These are phyloP conservation scores for Thamnidium elegans DNA, from an alignment of 192 early-diverging fungal species.

Conservation along the genomic window DNA sequence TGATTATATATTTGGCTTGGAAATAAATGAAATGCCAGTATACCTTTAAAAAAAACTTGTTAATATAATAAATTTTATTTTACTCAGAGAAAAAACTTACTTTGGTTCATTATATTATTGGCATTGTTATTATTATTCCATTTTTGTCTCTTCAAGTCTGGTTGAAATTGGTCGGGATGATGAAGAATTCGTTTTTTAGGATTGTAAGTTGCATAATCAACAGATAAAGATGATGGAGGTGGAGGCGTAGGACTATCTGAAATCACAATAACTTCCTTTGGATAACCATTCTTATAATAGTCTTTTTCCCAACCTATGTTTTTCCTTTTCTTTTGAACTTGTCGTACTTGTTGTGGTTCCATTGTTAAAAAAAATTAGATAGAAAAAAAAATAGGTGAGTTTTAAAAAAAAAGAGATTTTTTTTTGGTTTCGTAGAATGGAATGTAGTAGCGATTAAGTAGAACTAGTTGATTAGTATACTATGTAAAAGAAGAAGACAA, in stretches of 20 bases:
- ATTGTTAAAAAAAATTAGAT: background rate
- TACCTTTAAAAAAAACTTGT: background rate
- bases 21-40: slow-evolving; percentile 10
- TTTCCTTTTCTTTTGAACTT: slow-evolving; percentile 1
- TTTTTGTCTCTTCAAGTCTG: slow-evolving; percentile 5
- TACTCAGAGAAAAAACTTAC: background rate
- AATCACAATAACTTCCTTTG: slow-evolving; percentile 41
- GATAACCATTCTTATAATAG: slow-evolving; percentile 39
- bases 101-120: slow-evolving; percentile 2
- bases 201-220: no score
- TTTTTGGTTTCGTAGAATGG: background rate
- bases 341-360: background rate
- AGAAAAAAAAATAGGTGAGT: background rate
- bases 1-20: background rate
- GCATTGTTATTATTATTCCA: background rate
- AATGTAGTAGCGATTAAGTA: background rate
- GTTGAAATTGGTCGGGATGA: background rate
- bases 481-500: slow-evolving; percentile 2
- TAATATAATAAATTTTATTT: background rate
- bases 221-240: background rate
- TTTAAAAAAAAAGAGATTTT: background rate
- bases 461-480: no score
- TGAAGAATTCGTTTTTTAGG: no score
- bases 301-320: slow-evolving; percentile 29
- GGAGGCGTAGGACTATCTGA: slow-evolving; percentile 36